These are phyloP conservation scores for Zarea fungicola DNA, from an alignment of 2,329 filamentous ascomycete genomes.

Conservation along the genomic window DNA sequence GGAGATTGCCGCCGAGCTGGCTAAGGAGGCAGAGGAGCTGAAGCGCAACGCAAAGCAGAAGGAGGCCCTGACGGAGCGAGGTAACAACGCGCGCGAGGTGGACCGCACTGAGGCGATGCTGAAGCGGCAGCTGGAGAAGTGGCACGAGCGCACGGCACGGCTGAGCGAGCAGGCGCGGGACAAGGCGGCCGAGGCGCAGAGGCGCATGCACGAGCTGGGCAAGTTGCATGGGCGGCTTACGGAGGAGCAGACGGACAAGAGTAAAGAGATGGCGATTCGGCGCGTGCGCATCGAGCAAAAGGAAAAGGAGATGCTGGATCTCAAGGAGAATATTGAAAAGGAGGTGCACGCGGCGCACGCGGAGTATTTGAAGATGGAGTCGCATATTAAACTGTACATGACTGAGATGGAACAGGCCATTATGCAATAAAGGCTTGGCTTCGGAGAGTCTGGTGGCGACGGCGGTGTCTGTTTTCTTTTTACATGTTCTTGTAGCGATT, in stretches of 20 bases:
- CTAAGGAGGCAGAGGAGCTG: conserved; percentile 88
- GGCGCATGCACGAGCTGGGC: conserved; percentile 85
- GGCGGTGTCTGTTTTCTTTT: not conserved
- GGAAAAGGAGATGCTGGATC: conserved; percentile 98
- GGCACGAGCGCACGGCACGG: conserved; percentile 80
- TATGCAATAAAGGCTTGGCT: conserved; percentile 26
- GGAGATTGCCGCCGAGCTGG: conserved; percentile 76
- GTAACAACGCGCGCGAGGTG: conserved; percentile 85
- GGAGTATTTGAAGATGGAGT: conserved; percentile 95
- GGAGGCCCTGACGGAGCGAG: conserved; percentile 81
- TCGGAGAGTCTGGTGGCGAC: too few species aligned
- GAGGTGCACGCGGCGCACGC: conserved; percentile 88
- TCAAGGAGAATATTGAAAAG: conserved; percentile 95
- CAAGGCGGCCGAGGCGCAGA: conserved; percentile 75
- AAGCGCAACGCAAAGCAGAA: conserved; percentile 73
- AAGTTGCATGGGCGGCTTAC: conserved; percentile 73
- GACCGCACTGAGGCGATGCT: conserved; percentile 82
- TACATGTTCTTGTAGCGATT: not conserved
- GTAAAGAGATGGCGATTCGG: conserved; percentile 85
- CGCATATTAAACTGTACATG: conserved; percentile 95
- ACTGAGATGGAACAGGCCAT: conserved; percentile 97
- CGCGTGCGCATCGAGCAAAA: conserved; percentile 95
- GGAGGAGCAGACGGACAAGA: conserved; percentile 80
- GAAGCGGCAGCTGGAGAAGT: conserved; percentile 76
- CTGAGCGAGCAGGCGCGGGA: conserved; percentile 73